These are phyloP conservation scores for Rutidosis leptorrhynchoides DNA, from an alignment of 129 eudicot genomes.

Conservation along the genomic window DNA sequence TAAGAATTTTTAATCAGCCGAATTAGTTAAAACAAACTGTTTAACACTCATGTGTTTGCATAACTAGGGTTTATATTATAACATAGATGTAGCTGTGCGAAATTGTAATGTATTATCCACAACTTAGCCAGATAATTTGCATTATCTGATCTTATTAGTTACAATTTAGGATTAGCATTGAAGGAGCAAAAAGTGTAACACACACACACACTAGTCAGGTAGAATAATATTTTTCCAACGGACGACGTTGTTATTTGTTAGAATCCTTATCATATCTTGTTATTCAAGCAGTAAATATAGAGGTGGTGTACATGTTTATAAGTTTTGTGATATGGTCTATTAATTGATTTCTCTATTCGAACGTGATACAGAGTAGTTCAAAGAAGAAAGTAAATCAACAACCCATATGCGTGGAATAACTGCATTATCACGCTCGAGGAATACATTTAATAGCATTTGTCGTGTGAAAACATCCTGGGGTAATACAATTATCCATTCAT, in stretches of 20 bases:
- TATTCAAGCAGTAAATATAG: background rate
- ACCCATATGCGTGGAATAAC: slow-evolving; percentile 39
- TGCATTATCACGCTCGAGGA: slow-evolving; percentile 25
- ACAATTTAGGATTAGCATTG: background rate
- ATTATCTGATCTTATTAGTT: background rate
- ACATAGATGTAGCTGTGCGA: background rate
- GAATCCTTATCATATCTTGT: background rate
- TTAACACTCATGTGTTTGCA: background rate
- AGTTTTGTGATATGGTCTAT: background rate
- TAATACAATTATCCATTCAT: slow-evolving; percentile 27
- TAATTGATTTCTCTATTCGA: slow-evolving; percentile 1
- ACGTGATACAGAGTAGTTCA: slow-evolving; percentile 13
- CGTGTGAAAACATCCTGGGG: slow-evolving; percentile 52
- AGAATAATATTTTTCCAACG: background rate
- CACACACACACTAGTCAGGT: too few species aligned
- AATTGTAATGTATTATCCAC: background rate
- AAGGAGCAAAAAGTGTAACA: background rate
- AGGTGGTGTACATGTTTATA: background rate
- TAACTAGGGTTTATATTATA: background rate
- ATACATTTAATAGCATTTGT: slow-evolving; percentile 26
- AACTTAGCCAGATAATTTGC: background rate
- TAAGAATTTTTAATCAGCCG: background rate
- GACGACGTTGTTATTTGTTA: background rate
- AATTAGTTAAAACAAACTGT: background rate
- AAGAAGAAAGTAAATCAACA: slow-evolving; percentile 10